Base-by-base conservation (phyloP, 768 basidiomycete species). In the Butyriboletus loyo region DNA sequence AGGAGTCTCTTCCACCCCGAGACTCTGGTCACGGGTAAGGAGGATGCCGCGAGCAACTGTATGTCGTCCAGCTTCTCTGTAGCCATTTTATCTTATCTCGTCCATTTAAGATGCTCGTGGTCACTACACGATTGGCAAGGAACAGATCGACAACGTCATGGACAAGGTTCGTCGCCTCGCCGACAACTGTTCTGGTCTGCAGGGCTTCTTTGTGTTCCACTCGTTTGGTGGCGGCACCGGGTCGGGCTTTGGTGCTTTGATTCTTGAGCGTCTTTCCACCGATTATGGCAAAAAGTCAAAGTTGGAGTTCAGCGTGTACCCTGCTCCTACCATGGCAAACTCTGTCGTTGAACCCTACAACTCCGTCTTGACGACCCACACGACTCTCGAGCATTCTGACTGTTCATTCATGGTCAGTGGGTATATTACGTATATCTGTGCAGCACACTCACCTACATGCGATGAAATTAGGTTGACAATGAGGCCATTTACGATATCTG, bases 41-140 rank as follows among this genome's bases (percentile, higher is more conserved):
- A 99, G 77, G 97, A 99, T 70, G 97, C 97, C 52, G 97, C 97
- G 56, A 98, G 94, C 81, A 99, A 99, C 77, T 99, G 95, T 95
- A 73, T 62, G 78, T 70, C 9, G 15, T 34, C 36, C 22, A 27
- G 13, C 36, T 21, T 17, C 5, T 31, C 24, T 46, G 5, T 28
- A 22, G 28, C 3, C 40, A 9, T 32, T 30, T 19, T 37, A 14
- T 54, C 47, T 59, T 17, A 57, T 25, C n/a, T 21, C 35, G 50
- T 58, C 11, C 22, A 22, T 19, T 10, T 32, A 60, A 96, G 94
- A 97, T 72, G 94, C 95, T 56, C 94, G 95, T 72, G 95, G 95
- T 58, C 95, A 98, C 73, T 97, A 97, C 77, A 98, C 96, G 55
- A 85, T 99, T 67, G 96, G 96, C 61, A 99, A 98, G 75, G 96